Evolutionary conservation across 495 filamentous ascomycete species (phyloP).

Genomic region (Aspergillus cristatus): DNA sequence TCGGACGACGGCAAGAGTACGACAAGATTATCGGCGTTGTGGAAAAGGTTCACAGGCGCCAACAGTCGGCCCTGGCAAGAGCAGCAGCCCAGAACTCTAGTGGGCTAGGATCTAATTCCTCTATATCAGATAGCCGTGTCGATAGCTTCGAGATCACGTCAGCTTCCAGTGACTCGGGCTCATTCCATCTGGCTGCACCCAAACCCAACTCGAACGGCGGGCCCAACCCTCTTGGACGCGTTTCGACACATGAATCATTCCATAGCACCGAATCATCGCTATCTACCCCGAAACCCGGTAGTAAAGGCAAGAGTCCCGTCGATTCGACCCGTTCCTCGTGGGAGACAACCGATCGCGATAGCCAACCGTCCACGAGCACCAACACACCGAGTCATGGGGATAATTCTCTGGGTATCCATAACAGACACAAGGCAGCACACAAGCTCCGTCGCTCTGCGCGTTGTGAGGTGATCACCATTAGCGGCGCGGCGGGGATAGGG

Average conservation of each 20-base stretch:
- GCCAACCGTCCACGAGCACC: conserved; percentile 18
- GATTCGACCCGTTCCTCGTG: conserved; percentile 26
- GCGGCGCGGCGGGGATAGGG: conserved; percentile 67
- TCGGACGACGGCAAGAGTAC: conserved; percentile 66
- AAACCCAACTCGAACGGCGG: conserved; percentile 29
- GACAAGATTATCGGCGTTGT: conserved; percentile 60
- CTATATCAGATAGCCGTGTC: conserved; percentile 44
- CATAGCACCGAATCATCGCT: conserved; percentile 27
- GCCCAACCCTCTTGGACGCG: conserved; percentile 20
- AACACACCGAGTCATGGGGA: conserved; percentile 25
- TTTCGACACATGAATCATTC: conserved; percentile 28
- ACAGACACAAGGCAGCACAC: conserved; percentile 32
- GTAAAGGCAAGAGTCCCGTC: conserved; percentile 27
- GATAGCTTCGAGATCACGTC: conserved; percentile 44
- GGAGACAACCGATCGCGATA: conserved; percentile 30
- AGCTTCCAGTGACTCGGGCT: conserved; percentile 44
- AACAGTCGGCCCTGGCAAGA: conserved; percentile 40
- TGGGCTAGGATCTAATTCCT: conserved; percentile 47
- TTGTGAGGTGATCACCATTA: conserved; percentile 71
- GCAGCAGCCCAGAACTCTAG: conserved; percentile 30
- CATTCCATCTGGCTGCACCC: conserved; percentile 34
- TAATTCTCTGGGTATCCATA: conserved; percentile 17
- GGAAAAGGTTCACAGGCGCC: conserved; percentile 56
- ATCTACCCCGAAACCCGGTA: conserved; percentile 20
- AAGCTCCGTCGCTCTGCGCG: conserved; percentile 58